phyloP scores from a whole-genome alignment of 176 grass and related monocot genomes.

The Triticum dicoccoides region DNA sequence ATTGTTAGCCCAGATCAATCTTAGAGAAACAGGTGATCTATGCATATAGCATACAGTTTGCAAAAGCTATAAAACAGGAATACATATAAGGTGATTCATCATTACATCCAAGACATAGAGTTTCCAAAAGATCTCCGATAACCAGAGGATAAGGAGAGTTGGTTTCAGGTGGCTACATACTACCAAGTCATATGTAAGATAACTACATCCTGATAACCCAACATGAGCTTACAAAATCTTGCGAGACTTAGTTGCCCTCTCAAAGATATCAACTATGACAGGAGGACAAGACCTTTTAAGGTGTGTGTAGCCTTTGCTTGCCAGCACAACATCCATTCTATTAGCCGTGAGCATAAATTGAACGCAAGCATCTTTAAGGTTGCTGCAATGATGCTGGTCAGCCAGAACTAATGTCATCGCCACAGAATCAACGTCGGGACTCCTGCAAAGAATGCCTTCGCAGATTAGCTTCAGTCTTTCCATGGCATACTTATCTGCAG shows the following conservation, averaged over 20 bases:
- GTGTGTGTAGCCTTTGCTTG: constrained; percentile 1
- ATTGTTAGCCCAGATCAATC: too few species aligned
- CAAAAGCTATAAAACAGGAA: too few species aligned
- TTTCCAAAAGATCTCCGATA: background rate
- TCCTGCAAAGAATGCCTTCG: too few species aligned
- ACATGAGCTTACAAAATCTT: background rate
- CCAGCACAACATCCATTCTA: background rate
- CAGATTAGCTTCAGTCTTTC: too few species aligned
- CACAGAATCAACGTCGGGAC: too few species aligned
- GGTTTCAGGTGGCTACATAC: background rate
- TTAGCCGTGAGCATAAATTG: background rate
- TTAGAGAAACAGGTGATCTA: too few species aligned
- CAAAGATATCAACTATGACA: background rate
- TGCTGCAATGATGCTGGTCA: background rate
- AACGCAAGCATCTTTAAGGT: background rate
- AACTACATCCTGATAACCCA: background rate
- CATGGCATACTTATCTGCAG: too few species aligned
- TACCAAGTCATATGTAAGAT: background rate
- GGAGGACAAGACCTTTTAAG: constrained; percentile 5
- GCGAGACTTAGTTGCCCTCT: background rate
- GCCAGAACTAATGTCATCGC: too few species aligned
- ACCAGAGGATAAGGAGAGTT: background rate
- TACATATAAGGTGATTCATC: too few species aligned
- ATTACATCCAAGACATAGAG: too few species aligned
- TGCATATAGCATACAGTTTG: too few species aligned